These are phyloP conservation scores for Yarrowia galli DNA, from an alignment of 1,139 yeast species.

Conservation along the genomic window DNA sequence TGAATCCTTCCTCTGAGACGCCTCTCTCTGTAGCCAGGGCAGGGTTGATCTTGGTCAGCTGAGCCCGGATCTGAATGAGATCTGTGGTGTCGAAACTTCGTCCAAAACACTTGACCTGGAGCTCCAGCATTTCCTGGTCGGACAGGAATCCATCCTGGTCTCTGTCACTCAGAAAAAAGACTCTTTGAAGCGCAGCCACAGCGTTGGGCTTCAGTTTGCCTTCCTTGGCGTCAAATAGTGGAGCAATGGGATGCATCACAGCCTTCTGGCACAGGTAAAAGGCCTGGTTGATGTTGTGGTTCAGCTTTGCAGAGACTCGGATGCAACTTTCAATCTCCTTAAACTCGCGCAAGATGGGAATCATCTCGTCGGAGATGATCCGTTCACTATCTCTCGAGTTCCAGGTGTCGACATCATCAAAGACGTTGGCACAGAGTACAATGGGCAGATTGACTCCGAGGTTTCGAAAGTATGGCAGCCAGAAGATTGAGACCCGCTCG, in stretches of 20 bases:
- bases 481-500: constrained; percentile 85
- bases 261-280: constrained; percentile 93
- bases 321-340: constrained; percentile 94
- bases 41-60: constrained; percentile 44
- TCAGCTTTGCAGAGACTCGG: constrained; percentile 81
- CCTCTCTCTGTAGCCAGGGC: constrained; percentile 55
- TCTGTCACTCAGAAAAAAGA: constrained; percentile 82
- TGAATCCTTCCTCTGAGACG: constrained; percentile 75
- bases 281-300: constrained; percentile 82
- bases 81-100: constrained; percentile 63
- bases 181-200: constrained; percentile 73
- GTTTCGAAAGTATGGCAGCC: constrained; percentile 93
- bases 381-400: constrained; percentile 44
- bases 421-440: constrained; percentile 86
- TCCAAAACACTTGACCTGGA: constrained; percentile 80
- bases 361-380: constrained; percentile 71
- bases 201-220: constrained; percentile 82
- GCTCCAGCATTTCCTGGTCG: constrained; percentile 68
- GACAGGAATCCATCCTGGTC: constrained; percentile 88
- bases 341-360: constrained; percentile 85
- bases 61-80: constrained; percentile 58
- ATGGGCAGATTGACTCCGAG: constrained; percentile 91
- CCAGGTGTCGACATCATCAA: constrained; percentile 55
- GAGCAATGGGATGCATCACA: constrained; percentile 91
- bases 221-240: constrained; percentile 89